A percentile compares a stretch with the other conserved stretches of the same genome.
Evolutionary conservation across 2,329 filamentous ascomycete species (phyloP).

Genomic region (Plectosphaerella cucumerina): DNA sequence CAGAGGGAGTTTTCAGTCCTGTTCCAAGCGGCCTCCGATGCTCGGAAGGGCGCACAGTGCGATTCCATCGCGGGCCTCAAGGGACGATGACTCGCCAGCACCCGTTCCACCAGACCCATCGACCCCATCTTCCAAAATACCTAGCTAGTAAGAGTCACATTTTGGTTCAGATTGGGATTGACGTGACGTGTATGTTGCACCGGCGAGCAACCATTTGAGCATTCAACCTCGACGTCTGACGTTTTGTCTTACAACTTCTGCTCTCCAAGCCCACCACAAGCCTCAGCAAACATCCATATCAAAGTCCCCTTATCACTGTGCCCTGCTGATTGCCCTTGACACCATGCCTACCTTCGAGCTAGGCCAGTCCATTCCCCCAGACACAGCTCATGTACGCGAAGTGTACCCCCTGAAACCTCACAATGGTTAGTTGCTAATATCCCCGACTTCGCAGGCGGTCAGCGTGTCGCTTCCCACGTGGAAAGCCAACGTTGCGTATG

Average conservation of each 20-base stretch:
- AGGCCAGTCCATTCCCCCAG: constrained; percentile 70
- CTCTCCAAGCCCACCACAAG: no score
- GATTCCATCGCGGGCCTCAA: no score
- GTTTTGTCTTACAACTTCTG: no score
- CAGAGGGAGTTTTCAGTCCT: no score
- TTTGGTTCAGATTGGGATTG: no score
- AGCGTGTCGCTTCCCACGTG: constrained; percentile 95
- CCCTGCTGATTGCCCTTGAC: not conserved
- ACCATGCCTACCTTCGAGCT: constrained; percentile 48
- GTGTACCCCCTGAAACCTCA: constrained; percentile 27
- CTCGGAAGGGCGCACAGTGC: constrained; percentile 2
- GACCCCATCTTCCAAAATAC: not conserved
- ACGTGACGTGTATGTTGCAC: no score
- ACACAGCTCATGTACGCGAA: constrained; percentile 65
- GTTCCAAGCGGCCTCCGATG: constrained; percentile 2
- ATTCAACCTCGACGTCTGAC: no score
- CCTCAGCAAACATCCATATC: no score
- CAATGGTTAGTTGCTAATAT: not conserved
- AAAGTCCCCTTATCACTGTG: no score
- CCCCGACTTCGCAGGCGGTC: constrained; percentile 61
- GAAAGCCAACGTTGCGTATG: constrained; percentile 86
- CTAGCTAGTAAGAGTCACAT: no score
- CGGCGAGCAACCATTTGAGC: no score
- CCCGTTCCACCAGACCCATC: not conserved
- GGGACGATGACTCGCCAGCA: not conserved